These are phyloP conservation scores for Schoenoplectus triqueter DNA, from an alignment of 202 grass and related monocot genomes.

Conservation along the genomic window DNA sequence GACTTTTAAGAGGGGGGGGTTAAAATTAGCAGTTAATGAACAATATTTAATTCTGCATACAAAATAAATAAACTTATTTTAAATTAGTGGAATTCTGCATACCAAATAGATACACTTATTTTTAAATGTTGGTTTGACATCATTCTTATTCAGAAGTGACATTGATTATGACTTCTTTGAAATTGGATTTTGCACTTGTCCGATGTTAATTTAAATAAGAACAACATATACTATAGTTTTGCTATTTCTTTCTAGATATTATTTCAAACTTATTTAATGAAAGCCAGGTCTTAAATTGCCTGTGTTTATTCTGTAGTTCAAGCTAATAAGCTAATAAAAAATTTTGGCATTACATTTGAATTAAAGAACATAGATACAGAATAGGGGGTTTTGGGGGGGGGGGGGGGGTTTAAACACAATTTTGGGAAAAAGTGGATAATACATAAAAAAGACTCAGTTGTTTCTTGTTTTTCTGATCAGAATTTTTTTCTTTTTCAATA, in stretches of 20 bases:
- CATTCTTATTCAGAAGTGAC: background rate
- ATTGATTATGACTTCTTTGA: background rate
- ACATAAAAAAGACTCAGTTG: background rate
- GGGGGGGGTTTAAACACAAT: background rate
- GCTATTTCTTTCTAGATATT: background rate
- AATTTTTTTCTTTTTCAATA: too few species aligned
- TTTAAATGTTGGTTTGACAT: background rate
- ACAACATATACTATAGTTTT: background rate
- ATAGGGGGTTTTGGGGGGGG: background rate
- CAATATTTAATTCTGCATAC: constrained; percentile 7
- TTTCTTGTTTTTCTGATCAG: too few species aligned
- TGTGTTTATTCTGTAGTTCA: background rate
- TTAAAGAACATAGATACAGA: background rate
- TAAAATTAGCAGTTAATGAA: background rate
- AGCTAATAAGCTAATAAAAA: background rate
- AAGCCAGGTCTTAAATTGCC: background rate
- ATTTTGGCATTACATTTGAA: background rate
- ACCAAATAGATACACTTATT: background rate
- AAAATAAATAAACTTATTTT: constrained; percentile 14
- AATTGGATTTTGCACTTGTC: constrained; percentile 2
- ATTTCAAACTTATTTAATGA: background rate
- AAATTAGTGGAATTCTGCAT: background rate
- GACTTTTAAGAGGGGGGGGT: background rate
- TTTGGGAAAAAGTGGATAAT: constrained; percentile 3
- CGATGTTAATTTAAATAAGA: constrained; percentile 12